Evolutionary conservation across 1,284 basidiomycete species (phyloP), one percentile per base, ranked within the genome.

Genomic region (Volvariella surrecta): DNA sequence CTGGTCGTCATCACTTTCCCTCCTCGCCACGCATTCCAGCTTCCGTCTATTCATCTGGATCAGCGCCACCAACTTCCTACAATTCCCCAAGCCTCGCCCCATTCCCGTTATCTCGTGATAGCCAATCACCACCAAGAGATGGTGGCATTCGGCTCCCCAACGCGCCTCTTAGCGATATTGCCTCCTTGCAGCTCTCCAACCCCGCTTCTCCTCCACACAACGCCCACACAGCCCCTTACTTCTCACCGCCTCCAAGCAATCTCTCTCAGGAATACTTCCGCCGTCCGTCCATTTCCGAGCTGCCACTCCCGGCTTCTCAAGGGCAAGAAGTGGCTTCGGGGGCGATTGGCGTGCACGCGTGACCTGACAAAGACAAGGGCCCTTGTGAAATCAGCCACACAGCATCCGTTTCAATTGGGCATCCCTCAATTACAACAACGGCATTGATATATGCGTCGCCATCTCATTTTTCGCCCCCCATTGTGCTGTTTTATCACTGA

Each of bases 131-230:
- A 2, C 77, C 79, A 1, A 66, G 55, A 22, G 71, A 74, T 47
- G 74, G 73, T 44, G 76, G 74, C 17, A 85, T 85, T 52, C 76
- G 82, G 37, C 72, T 85, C 3, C 82, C 82, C 7, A 81, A 77
- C 46, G 73, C 79, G 2, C 78, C 82, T 2, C 65, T 85, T 32
- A 71, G 72, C 15, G 82, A 83, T 55, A 73, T 84, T 45, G 73
- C 74, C 2, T 71, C 74, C 1, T 49, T 59, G 43, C 63, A 66
- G 51, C 37, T 40, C 62, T 52, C 32, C 60, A 55, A 51, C 54
- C 37, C 48, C 11, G 48, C 59, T 19, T 50, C 53, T 24, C 54
- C 61, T 8, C 61, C 63, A 20, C 61, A 68, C 49, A 73, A 71
- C 54, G 54, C 68, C 2, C 55, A 62, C 40, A 61, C 69, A 2